Evolutionary conservation across 192 early-diverging fungal genomes (phyloP).

Genomic region (Pilobolus umbonatus): DNA sequence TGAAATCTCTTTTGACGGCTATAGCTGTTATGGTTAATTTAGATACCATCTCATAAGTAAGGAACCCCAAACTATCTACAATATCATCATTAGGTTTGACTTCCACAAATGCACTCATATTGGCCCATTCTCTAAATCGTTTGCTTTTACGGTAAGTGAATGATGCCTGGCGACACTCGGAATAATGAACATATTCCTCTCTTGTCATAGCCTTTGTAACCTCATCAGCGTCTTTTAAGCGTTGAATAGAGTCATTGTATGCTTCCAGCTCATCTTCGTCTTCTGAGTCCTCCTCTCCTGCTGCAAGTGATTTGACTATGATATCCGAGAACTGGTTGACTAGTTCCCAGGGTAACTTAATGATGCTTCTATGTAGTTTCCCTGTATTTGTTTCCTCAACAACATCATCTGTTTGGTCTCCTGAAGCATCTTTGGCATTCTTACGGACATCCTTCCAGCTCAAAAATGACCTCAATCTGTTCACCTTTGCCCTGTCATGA

Average conservation of each 20-base stretch:
- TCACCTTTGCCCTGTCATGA: constrained; percentile 90
- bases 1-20: constrained; percentile 66
- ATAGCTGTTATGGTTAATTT: constrained; percentile 86
- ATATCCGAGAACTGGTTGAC: constrained; percentile 70
- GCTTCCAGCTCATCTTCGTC: constrained; percentile 90
- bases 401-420: constrained; percentile 50
- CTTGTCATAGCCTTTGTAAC: constrained; percentile 92
- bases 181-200: constrained; percentile 98
- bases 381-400: constrained; percentile 51
- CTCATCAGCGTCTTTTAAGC: constrained; percentile 85
- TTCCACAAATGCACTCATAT: constrained; percentile 84
- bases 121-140: constrained; percentile 93
- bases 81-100: constrained; percentile 90
- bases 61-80: constrained; percentile 94
- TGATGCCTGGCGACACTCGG: constrained; percentile 96
- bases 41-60: constrained; percentile 93
- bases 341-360: constrained; percentile 94
- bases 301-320: constrained; percentile 28
- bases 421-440: constrained; percentile 78
- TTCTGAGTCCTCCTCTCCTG: constrained; percentile 61
- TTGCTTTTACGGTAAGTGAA: constrained; percentile 95
- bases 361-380: constrained; percentile 58
- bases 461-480: constrained; percentile 84
- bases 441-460: constrained; percentile 97
- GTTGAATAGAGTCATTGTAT: constrained; percentile 82